Conservation (phyloP, 345 rosid genomes). For the Heritiera littoralis region DNA sequence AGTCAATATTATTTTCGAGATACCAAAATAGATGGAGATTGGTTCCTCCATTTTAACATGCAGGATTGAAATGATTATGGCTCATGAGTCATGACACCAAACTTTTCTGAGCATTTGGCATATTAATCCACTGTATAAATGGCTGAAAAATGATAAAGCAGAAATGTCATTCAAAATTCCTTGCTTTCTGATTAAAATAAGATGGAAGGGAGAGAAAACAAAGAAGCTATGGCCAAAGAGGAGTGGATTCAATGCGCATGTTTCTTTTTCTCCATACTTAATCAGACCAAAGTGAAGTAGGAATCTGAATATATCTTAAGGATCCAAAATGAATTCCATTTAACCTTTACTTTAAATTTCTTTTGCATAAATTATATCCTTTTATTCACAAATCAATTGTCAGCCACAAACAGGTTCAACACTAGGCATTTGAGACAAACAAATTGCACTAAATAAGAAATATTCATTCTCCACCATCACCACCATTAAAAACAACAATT, state of each 20-base stretch:
- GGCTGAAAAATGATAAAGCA: neutral
- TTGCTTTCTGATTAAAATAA: neutral
- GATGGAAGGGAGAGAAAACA: neutral
- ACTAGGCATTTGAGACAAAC: neutral
- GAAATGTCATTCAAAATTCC: neutral
- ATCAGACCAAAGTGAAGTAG: neutral
- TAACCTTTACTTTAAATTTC: neutral
- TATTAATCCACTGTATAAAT: neutral
- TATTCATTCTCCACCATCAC: neutral
- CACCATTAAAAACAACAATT: neutral
- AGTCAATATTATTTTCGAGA: neutral
- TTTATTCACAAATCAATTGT: neutral
- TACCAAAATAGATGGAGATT: too few relatives aligned
- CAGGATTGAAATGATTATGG: neutral
- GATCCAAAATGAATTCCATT: neutral
- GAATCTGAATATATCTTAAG: neutral
- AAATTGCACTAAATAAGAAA: neutral
- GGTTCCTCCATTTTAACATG: neutral
- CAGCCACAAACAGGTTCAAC: neutral
- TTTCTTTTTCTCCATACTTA: neutral
- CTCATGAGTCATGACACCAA: neutral
- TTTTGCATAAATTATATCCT: neutral
- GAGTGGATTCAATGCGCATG: neutral
- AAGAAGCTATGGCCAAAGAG: neutral
- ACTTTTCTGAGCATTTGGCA: neutral